Base-by-base conservation (phyloP, 192 early-diverging fungal species). In the Helicostylum pulchrum region DNA sequence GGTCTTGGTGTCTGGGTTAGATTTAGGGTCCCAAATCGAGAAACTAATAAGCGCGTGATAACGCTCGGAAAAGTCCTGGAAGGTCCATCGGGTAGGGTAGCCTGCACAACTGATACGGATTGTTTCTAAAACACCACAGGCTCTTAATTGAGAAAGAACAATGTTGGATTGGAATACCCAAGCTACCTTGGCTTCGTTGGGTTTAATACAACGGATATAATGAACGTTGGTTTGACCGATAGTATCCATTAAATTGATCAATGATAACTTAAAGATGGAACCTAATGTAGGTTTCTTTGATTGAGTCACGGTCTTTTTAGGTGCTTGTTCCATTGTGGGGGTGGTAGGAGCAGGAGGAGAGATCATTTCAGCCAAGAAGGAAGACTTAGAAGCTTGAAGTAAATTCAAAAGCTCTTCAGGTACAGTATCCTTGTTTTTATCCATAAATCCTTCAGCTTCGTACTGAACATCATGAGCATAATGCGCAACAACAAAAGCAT, bases 341-440 rank as follows among this genome's bases (percentile, higher is more conserved):
- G 80, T 76, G 26, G 76, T 74, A 32, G 69, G 57, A 32, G 78
- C 46, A 20, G 85, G 80, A 68, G 81, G 83, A 20, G 83, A 75
- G 50, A 97, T 71, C 20, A 97, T 84, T 51, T 91, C 90, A 36
- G 82, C 78, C 68, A 98, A 78, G 75, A 98, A 93, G 39, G 81
- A 82, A 72, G 90, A 94, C 5, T 85, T 80, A 26, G 87, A 82
- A 31, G 84, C 84, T 68, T 90, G 88, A 47, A 98, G 80, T 30
- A 94, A 74, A 26, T 82, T 85, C 73, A 94, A 74, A 60, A 92
- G 80, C 72, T 99, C 96, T 31, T 96, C 96, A 23, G 94, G 89
- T 3, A 99, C 93, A n/a, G 96, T 96, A 79, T 99, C 97, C 73
- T 90, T 92, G 78, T 99, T 99, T 82, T 99, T 99, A 69, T 99